These are phyloP conservation scores for Pseudotsuga menziesii DNA, from an alignment of 75 land plant genomes.

Conservation along the genomic window DNA sequence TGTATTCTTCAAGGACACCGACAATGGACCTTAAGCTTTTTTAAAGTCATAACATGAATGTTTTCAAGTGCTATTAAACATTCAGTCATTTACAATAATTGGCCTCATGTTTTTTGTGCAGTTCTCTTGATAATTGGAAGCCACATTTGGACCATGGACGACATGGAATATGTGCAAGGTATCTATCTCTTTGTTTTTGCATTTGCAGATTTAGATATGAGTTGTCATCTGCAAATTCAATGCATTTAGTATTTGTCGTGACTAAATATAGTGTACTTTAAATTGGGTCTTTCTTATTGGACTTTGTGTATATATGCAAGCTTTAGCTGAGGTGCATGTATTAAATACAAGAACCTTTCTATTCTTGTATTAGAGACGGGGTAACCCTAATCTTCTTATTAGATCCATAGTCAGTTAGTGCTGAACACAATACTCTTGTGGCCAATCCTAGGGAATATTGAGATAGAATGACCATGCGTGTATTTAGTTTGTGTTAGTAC, in stretches of 20 bases:
- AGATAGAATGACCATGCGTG: too few relatives aligned
- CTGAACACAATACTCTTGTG: too few relatives aligned
- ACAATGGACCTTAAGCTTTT: not conserved
- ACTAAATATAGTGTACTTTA: too few relatives aligned
- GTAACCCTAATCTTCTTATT: too few relatives aligned
- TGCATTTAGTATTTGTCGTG: not conserved
- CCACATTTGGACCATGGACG: not conserved
- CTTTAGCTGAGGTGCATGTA: not conserved
- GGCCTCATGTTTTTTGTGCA: not conserved
- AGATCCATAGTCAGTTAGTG: too few relatives aligned
- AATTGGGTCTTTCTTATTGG: not conserved
- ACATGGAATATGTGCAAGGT: not conserved
- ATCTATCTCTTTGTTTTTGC: not conserved
- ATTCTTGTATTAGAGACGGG: not conserved
- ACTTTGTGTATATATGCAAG: not conserved
- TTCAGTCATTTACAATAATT: not conserved
- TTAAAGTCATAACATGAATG: not conserved
- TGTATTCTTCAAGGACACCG: not conserved
- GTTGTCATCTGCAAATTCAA: not conserved
- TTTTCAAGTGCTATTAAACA: not conserved
- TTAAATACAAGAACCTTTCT: not conserved
- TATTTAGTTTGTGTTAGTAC: too few relatives aligned
- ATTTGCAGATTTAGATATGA: too few relatives aligned
- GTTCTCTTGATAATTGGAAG: conserved; percentile 1
- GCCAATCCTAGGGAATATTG: too few relatives aligned